These are phyloP conservation scores for Fonsecaea nubica DNA, from an alignment of 2,329 filamentous ascomycete genomes.

Conservation along the genomic window DNA sequence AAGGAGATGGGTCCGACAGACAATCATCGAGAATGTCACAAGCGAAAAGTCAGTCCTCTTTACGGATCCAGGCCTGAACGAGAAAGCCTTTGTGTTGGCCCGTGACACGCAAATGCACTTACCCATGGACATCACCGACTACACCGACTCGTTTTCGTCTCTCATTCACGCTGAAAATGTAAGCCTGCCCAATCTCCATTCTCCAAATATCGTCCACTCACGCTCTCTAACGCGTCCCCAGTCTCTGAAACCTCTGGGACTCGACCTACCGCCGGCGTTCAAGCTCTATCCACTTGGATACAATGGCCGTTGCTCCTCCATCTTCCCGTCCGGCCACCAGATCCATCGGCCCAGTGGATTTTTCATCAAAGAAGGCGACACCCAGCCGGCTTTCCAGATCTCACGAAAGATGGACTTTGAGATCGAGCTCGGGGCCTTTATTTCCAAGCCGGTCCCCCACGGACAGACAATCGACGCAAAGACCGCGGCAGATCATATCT, in stretches of 20 bases:
- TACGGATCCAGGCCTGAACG: conserved; percentile 62
- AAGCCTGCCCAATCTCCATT: neutral
- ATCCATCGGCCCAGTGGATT: conserved; percentile 17
- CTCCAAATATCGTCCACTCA: neutral
- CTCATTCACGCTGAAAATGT: conserved; percentile 23
- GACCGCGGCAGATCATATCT: conserved; percentile 72
- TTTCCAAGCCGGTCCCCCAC: conserved; percentile 68
- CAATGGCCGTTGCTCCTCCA: conserved; percentile 16
- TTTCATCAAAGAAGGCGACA: conserved; percentile 44
- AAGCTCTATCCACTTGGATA: conserved; percentile 18
- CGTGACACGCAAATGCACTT: conserved; percentile 15
- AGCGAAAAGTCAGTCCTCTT: conserved; percentile 10
- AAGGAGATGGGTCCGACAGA: neutral
- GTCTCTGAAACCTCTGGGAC: conserved; percentile 17
- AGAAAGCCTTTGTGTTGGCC: conserved; percentile 47
- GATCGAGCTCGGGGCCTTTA: conserved; percentile 77
- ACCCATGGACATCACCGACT: conserved; percentile 22
- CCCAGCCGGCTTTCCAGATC: conserved; percentile 57
- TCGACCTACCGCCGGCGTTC: conserved; percentile 17
- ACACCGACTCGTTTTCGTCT: conserved; percentile 24
- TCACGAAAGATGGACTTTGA: conserved; percentile 75
- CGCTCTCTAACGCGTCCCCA: neutral
- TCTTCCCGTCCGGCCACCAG: neutral
- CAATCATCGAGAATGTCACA: conserved; percentile 9
- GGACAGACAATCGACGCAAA: conserved; percentile 67